Conservation (phyloP, 139 green algal genomes). For the Yamagishiella unicocca region DNA sequence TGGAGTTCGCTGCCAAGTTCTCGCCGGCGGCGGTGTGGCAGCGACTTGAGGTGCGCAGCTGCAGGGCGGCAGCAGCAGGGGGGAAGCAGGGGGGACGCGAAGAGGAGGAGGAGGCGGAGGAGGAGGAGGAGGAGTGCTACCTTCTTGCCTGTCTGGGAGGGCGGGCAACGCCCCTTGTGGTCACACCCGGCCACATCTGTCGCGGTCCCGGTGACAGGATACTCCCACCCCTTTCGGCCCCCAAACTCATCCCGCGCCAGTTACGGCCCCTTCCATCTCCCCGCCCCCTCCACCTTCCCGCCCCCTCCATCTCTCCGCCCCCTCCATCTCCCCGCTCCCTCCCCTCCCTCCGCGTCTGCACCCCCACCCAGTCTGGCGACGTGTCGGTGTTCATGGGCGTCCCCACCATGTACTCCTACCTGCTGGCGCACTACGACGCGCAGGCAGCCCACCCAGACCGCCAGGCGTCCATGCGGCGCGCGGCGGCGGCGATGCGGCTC, state of each 20-base stretch:
- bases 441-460: slow-evolving; percentile 55
- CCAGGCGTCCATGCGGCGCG: slow-evolving; percentile 57
- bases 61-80: no score
- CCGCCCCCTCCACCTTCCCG: not conserved
- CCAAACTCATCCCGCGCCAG: no score
- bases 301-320: not conserved
- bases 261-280: no score
- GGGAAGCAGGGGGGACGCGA: no score
- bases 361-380: slow-evolving; percentile 49
- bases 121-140: no score
- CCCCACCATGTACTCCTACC: slow-evolving; percentile 96
- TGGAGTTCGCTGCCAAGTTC: slow-evolving; percentile 90
- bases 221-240: no score
- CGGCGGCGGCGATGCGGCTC: slow-evolving; percentile 78
- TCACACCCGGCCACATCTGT: no score
- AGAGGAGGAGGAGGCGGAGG: no score
- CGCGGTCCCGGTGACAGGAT: no score
- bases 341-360: not conserved
- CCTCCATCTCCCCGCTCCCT: not conserved
- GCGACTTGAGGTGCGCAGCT: slow-evolving; percentile 62
- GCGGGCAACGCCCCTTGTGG: no score
- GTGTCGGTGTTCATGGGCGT: slow-evolving; percentile 94
- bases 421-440: slow-evolving; percentile 79
- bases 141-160: no score
- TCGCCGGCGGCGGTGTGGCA: slow-evolving; percentile 75